phyloP scores from a whole-genome alignment of 305 asterid genomes.

The Solanum aculeatissimum region DNA sequence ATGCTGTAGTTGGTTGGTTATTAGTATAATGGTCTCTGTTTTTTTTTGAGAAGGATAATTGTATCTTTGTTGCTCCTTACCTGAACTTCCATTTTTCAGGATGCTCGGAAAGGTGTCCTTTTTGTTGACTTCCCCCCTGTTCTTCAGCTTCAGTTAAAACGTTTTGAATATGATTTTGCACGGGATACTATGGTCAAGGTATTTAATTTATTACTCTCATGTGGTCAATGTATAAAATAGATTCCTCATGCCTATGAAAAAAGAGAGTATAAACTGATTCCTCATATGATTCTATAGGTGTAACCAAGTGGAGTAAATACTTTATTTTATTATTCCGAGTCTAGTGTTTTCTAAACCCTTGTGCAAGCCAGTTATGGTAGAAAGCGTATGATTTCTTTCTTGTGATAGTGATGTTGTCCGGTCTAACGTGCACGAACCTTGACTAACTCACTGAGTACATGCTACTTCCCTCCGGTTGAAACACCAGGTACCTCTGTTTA shows the following conservation, averaged over 20 bases:
- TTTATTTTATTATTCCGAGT: background rate
- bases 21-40: background rate
- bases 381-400: background rate
- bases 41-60: background rate
- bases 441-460: background rate
- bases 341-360: background rate
- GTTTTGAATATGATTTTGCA: conserved; percentile 85
- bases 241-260: background rate
- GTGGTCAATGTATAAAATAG: background rate
- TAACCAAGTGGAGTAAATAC: background rate
- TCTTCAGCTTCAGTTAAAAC: conserved; percentile 94
- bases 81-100: conserved; percentile 32
- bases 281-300: background rate
- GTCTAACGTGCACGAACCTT: background rate
- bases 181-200: conserved; percentile 99
- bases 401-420: background rate
- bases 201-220: background rate
- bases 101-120: conserved; percentile 93
- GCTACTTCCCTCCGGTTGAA: background rate
- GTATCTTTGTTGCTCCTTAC: background rate
- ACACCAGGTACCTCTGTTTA: background rate
- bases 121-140: conserved; percentile 96
- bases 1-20: background rate
- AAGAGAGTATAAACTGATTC: background rate
- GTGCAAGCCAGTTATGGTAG: background rate